Conservation (phyloP, 768 basidiomycete genomes). For the Ramaria sp. region DNA sequence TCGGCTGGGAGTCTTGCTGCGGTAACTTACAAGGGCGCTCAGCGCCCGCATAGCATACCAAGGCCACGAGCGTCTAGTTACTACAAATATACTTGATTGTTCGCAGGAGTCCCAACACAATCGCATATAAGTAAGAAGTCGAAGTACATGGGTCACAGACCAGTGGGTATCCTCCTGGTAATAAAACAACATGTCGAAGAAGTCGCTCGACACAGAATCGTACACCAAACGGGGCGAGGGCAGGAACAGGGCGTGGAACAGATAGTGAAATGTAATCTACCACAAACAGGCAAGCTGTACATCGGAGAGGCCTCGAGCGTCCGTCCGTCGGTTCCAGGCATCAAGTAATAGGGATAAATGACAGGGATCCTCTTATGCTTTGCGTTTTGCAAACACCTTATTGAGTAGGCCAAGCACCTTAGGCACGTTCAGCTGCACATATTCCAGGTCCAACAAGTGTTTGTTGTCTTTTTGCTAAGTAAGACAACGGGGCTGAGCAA, state of each 20-base stretch:
- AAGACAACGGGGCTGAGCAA: slow-evolving; percentile 2
- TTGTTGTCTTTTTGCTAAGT: slow-evolving; percentile 97
- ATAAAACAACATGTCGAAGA: slow-evolving; percentile 4
- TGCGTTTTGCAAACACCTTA: slow-evolving; percentile 85
- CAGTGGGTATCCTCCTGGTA: slow-evolving; percentile 9
- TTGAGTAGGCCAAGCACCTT: slow-evolving; percentile 88
- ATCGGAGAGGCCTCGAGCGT: background rate
- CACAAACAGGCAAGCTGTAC: slow-evolving; percentile 4
- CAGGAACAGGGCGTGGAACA: slow-evolving; percentile 12
- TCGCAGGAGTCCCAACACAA: background rate
- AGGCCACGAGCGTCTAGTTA: background rate
- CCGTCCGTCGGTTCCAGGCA: background rate
- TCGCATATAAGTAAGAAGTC: slow-evolving; percentile 2
- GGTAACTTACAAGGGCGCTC: too few species aligned
- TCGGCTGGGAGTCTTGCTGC: background rate
- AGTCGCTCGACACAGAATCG: slow-evolving; percentile 1
- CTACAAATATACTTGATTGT: background rate
- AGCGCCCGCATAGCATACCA: too few species aligned
- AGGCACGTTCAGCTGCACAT: slow-evolving; percentile 93
- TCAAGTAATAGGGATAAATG: background rate
- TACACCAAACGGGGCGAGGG: slow-evolving; percentile 15
- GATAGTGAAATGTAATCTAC: slow-evolving; percentile 12
- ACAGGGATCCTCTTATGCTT: slow-evolving; percentile 7
- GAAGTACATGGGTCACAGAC: slow-evolving; percentile 10
- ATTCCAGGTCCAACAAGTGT: slow-evolving; percentile 90